phyloP scores from a whole-genome alignment of 2,329 filamentous ascomycete genomes.

The Metarhizium brunneum region DNA sequence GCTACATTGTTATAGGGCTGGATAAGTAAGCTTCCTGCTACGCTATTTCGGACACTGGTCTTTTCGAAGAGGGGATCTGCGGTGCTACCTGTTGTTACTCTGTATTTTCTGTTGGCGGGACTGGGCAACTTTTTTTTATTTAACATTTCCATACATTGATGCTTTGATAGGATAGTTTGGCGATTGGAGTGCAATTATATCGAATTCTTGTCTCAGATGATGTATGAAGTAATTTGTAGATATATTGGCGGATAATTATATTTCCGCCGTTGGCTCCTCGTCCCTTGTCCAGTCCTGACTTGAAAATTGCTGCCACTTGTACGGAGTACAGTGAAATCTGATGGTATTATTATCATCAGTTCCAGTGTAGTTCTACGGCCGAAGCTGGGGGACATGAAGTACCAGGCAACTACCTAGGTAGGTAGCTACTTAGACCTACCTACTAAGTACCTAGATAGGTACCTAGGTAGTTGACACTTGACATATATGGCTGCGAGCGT shows the following conservation, averaged over 20 bases:
- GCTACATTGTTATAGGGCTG: constrained; percentile 1
- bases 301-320: not conserved
- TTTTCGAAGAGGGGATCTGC: not conserved
- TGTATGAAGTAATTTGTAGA: constrained; percentile 7
- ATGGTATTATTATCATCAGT: too few species aligned
- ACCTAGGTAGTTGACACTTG: too few species aligned
- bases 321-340: constrained; percentile 12
- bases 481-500: too few species aligned
- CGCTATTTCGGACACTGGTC: not conserved
- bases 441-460: too few species aligned
- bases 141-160: constrained; percentile 11
- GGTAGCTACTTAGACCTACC: too few species aligned
- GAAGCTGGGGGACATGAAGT: too few species aligned
- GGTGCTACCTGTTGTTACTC: not conserved
- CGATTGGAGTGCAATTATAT: constrained; percentile 42
- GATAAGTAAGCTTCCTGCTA: not conserved
- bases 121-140: constrained; percentile 9
- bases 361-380: too few species aligned
- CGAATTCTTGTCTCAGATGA: constrained; percentile 7
- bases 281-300: too few species aligned
- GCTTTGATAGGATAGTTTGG: constrained; percentile 40
- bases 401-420: too few species aligned
- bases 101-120: not conserved
- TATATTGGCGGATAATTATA: too few species aligned
- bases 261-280: too few species aligned